A percentile compares a stretch with the other conserved stretches of the same genome.
Conservation (phyloP, 169 alveolate genomes). For the Prorocentrum cordatum region DNA sequence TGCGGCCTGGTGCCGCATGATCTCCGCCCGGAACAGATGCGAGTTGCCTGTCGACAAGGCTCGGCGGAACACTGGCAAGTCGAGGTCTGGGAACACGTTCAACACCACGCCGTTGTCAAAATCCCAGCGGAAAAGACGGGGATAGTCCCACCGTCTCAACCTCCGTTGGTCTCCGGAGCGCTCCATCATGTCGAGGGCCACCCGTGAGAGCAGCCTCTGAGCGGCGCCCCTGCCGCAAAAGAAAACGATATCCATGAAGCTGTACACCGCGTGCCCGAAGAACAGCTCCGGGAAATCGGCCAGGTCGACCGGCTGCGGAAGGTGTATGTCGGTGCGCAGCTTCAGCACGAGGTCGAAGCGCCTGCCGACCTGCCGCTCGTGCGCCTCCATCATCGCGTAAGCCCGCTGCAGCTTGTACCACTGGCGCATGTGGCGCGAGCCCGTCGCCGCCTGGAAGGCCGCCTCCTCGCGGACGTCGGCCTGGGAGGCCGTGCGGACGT, state of each 20-base stretch:
- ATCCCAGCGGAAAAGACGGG: too few species aligned
- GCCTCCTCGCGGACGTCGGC: background rate
- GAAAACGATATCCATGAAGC: conserved; percentile 10
- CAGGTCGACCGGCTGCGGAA: background rate
- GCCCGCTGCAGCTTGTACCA: conserved; percentile 45
- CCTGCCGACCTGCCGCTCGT: conserved; percentile 19
- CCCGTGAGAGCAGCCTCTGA: too few species aligned
- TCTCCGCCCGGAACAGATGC: too few species aligned
- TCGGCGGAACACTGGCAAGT: too few species aligned
- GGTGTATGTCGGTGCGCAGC: conserved; percentile 50
- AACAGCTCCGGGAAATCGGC: conserved; percentile 24
- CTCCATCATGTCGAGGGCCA: too few species aligned
- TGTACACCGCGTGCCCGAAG: background rate
- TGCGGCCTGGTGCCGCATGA: too few species aligned
- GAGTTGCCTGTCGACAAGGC: too few species aligned
- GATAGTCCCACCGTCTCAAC: too few species aligned
- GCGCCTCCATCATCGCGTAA: conserved; percentile 55
- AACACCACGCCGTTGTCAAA: too few species aligned
- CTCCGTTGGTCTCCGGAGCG: too few species aligned
- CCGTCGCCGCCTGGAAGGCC: conserved; percentile 6
- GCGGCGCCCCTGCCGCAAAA: too few species aligned
- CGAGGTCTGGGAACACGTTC: too few species aligned
- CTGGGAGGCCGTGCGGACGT: conserved; percentile 1
- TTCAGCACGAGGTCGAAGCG: conserved; percentile 22
- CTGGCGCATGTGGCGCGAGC: conserved; percentile 44